These are phyloP conservation scores for Candida albicans DNA, from an alignment of 1,139 yeast species.

Conservation along the genomic window DNA sequence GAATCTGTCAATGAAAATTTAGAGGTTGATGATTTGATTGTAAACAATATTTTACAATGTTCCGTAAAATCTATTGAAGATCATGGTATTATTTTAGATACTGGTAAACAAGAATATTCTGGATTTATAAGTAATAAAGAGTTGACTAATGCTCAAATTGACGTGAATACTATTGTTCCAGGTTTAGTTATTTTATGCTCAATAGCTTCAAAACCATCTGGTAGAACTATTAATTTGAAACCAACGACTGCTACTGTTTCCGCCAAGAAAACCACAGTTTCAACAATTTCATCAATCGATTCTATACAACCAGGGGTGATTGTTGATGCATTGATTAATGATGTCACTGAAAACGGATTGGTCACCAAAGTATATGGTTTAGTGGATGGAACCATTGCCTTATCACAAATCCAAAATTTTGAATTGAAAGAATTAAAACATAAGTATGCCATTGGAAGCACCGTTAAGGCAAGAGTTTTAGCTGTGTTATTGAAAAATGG, in stretches of 20 bases:
- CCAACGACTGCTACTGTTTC: slow-evolving; percentile 28
- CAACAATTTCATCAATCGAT: slow-evolving; percentile 67
- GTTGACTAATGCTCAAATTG: slow-evolving; percentile 27
- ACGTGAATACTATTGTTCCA: slow-evolving; percentile 18
- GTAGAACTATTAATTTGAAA: slow-evolving; percentile 64
- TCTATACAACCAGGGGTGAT: slow-evolving; percentile 82
- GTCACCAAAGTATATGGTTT: slow-evolving; percentile 68
- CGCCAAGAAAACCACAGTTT: slow-evolving; percentile 45
- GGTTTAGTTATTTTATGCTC: slow-evolving; percentile 55
- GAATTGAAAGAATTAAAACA: slow-evolving; percentile 53
- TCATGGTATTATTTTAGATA: slow-evolving; percentile 78
- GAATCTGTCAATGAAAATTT: slow-evolving; percentile 61
- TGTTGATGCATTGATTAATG: slow-evolving; percentile 71
- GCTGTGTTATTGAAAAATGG: slow-evolving; percentile 60
- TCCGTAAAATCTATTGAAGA: slow-evolving; percentile 82
- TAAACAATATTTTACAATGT: slow-evolving; percentile 71
- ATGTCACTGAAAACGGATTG: slow-evolving; percentile 62
- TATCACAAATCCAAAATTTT: slow-evolving; percentile 61
- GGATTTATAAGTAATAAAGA: slow-evolving; percentile 84
- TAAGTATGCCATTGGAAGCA: slow-evolving; percentile 65
- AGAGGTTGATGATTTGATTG: slow-evolving; percentile 61
- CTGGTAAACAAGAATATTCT: slow-evolving; percentile 55
- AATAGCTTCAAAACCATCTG: slow-evolving; percentile 43
- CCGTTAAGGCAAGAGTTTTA: slow-evolving; percentile 66
- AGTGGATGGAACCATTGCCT: slow-evolving; percentile 68